Base-by-base conservation (phyloP, 768 basidiomycete genomes). In the Phaeotremella skinneri region DNA sequence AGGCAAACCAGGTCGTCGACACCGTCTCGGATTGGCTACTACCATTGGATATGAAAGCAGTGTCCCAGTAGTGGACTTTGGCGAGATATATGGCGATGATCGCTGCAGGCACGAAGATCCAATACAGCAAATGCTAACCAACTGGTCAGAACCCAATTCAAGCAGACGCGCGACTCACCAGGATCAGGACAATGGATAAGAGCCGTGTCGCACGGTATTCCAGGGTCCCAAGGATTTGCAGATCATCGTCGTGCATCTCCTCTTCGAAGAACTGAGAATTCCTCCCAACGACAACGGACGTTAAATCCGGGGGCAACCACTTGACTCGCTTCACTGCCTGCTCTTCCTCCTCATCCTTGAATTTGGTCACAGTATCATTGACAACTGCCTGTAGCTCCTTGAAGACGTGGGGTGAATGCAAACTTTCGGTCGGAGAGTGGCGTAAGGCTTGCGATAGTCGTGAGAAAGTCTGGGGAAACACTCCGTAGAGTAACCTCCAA, bases 71-170 rank as follows among this genome's bases (percentile, higher is more conserved):
- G 39, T 47, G 52, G 4, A 59, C 54, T 30, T 55, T 48, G 4
- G 54, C 48, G 30, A 63, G 59, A 49, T 63, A 63, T 31, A 63
- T 59, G 3, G 62, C 34, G 17, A 63, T 17, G 16, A 63, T 59
- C 9, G 30, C 47, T 7, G 30, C 48, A 1, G 62, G 62, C 5
- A 63, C 26, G 5, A 63, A 11, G 17, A 56, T 59, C 47, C 53
- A 59, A 29, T 59, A 51, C 4, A 59, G n/a, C 25, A 71, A 61
- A 49, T 75, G 69, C 74, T 75, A 34, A 25, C 11, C 30, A 52
- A 32, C 17, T 25, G 23, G 2, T 7, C 37, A 29, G 32, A 39
- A 52, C 50, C 23, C 21, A 39, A n/a, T n/a, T 39, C 11, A 39
- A 45, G 5, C 43, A 49, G 32, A 17, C 23, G 17, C 30, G 2